Percentiles rank a stretch among this genome's conserved stretches.
Conservation (phyloP, 495 filamentous ascomycete species). For the Bacidia rubella region DNA sequence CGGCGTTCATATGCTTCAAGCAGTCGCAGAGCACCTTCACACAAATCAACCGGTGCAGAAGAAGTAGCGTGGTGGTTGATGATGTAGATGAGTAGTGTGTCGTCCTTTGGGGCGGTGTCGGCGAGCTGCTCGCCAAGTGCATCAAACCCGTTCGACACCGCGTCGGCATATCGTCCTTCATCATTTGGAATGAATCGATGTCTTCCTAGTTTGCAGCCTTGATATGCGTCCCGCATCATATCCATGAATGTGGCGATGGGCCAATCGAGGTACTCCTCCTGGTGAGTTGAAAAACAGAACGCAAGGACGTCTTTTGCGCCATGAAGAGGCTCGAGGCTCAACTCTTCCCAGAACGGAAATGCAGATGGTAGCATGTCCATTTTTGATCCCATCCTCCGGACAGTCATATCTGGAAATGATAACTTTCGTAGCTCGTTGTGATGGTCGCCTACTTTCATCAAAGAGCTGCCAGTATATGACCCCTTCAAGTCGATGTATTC, state of each 20-base stretch:
- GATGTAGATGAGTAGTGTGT: conserved; percentile 75
- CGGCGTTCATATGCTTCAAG: conserved; percentile 50
- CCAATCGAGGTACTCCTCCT: conserved; percentile 34
- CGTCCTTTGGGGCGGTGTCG: conserved; percentile 20
- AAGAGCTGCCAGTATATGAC: not conserved
- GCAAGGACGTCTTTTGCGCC: conserved; percentile 67
- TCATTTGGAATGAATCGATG: conserved; percentile 31
- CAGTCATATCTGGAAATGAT: conserved; percentile 5
- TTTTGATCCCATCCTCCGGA: conserved; percentile 41
- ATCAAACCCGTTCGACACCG: not conserved
- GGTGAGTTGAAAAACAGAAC: conserved; percentile 65
- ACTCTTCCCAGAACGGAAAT: conserved; percentile 78
- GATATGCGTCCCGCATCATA: conserved; percentile 58
- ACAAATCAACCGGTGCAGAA: conserved; percentile 58
- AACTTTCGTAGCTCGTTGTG: too few relatives aligned
- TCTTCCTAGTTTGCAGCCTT: conserved; percentile 62
- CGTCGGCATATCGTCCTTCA: conserved; percentile 16
- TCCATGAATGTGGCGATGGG: conserved; percentile 57
- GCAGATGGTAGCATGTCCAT: conserved; percentile 70
- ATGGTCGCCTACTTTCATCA: too few relatives aligned
- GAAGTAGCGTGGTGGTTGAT: conserved; percentile 52
- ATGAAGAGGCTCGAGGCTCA: conserved; percentile 66
- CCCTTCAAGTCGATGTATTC: not conserved
- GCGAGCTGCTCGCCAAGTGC: conserved; percentile 6
- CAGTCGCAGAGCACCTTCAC: conserved; percentile 62